Percentiles rank a stretch among this genome's conserved stretches.
These are phyloP conservation scores for Didymella sp. DNA, from an alignment of 2,329 filamentous ascomycete genomes.

Conservation along the genomic window DNA sequence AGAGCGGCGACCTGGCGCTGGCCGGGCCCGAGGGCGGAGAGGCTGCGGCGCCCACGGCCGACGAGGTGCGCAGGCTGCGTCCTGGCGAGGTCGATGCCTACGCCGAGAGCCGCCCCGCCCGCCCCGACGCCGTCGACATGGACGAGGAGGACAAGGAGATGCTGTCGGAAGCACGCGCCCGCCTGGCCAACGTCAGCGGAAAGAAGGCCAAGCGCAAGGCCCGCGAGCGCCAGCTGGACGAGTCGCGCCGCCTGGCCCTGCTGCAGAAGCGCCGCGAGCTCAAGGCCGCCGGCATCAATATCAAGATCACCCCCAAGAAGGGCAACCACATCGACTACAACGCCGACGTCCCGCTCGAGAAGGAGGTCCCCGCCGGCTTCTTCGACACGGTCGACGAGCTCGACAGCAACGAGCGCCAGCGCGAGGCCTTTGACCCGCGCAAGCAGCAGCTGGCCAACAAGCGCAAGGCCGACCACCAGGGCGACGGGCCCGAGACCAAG, in stretches of 20 bases:
- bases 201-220: slow-evolving; percentile 99
- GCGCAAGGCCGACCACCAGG: slow-evolving; percentile 89
- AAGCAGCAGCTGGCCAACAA: slow-evolving; percentile 92
- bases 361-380: slow-evolving; percentile 85
- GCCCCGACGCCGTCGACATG: slow-evolving; percentile 95
- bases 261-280: slow-evolving; percentile 95
- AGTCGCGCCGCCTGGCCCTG: slow-evolving; percentile 86
- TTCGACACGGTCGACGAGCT: slow-evolving; percentile 91
- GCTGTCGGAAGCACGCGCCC: slow-evolving; percentile 95
- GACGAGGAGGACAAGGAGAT: slow-evolving; percentile 99
- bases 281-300: slow-evolving; percentile 97
- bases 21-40: slow-evolving; percentile 87
- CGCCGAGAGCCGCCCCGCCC: slow-evolving; percentile 92
- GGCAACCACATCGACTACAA: slow-evolving; percentile 99
- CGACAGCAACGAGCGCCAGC: slow-evolving; percentile 79
- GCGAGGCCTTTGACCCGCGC: slow-evolving; percentile 85
- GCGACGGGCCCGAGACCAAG: slow-evolving; percentile 78
- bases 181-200: slow-evolving; percentile 95
- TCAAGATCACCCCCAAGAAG: slow-evolving; percentile 91
- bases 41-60: slow-evolving; percentile 84
- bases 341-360: slow-evolving; percentile 97
- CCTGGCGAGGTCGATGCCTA: slow-evolving; percentile 97
- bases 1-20: slow-evolving; percentile 80
- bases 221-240: slow-evolving; percentile 91
- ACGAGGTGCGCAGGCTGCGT: slow-evolving; percentile 86